Percentiles rank a stretch among this genome's conserved stretches.
phyloP scores from a whole-genome alignment of 331 rosid genomes.

The Saraca asoca region DNA sequence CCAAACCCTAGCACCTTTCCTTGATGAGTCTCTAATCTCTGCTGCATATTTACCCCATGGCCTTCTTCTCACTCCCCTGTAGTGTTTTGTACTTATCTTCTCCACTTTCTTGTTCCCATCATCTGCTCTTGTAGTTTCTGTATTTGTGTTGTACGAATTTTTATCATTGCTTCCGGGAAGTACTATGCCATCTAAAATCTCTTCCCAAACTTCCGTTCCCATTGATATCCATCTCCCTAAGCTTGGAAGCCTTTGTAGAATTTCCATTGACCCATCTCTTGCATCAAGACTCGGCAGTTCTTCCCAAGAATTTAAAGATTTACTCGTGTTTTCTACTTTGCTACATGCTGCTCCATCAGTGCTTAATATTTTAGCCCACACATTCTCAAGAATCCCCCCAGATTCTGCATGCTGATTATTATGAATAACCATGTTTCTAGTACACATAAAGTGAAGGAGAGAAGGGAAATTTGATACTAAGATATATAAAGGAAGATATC shows the following conservation, averaged over 20 bases:
- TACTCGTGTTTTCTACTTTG: slow-evolving; percentile 31
- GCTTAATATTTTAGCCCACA: slow-evolving; percentile 74
- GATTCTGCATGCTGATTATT: not conserved
- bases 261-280: slow-evolving; percentile 57
- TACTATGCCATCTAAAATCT: slow-evolving; percentile 47
- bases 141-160: slow-evolving; percentile 14
- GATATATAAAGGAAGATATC: slow-evolving; percentile 38
- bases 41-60: slow-evolving; percentile 99
- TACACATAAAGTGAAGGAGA: slow-evolving; percentile 14
- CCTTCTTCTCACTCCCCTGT: slow-evolving; percentile 86
- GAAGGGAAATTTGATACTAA: slow-evolving; percentile 12
- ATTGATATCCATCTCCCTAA: slow-evolving; percentile 91
- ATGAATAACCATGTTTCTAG: slow-evolving; percentile 52
- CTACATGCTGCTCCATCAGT: slow-evolving; percentile 36
- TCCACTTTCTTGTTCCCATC: slow-evolving; percentile 22
- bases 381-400: slow-evolving; percentile 75
- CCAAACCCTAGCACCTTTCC: slow-evolving; percentile 83
- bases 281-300: slow-evolving; percentile 60
- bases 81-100: slow-evolving; percentile 49
- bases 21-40: slow-evolving; percentile 78
- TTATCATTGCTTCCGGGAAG: slow-evolving; percentile 25
- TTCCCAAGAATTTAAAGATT: slow-evolving; percentile 52
- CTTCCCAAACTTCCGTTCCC: slow-evolving; percentile 94
- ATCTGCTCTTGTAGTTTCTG: slow-evolving; percentile 21
- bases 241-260: slow-evolving; percentile 77